phyloP scores from a whole-genome alignment of 768 basidiomycete genomes.

The Pleurotus platypus region DNA sequence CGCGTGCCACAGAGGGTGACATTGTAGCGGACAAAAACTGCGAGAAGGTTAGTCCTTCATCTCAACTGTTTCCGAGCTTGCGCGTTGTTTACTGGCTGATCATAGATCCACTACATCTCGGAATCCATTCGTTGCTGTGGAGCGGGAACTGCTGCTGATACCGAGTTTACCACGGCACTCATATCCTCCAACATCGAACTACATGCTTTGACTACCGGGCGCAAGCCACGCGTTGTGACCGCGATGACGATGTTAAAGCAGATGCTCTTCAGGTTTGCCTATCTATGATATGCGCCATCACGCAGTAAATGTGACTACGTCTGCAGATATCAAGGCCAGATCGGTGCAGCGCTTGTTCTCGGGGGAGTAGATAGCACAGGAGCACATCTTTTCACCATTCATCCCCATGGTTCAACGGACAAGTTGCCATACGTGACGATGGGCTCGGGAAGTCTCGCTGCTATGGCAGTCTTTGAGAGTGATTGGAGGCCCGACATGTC shows the following conservation, averaged over 20 bases:
- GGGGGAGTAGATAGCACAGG: constrained; percentile 96
- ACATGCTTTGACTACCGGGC: constrained; percentile 84
- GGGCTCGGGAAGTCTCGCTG: constrained; percentile 94
- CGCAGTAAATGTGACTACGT: background rate
- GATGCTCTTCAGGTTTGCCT: constrained; percentile 78
- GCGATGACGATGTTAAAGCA: constrained; percentile 99
- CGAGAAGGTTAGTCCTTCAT: constrained; percentile 73
- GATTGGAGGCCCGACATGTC: constrained; percentile 80
- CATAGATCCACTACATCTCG: constrained; percentile 93
- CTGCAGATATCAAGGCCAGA: constrained; percentile 82
- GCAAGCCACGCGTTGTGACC: constrained; percentile 91
- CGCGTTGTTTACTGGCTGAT: too few relatives aligned
- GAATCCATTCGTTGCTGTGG: constrained; percentile 97
- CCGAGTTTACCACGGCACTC: constrained; percentile 90
- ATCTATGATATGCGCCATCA: constrained; percentile 9
- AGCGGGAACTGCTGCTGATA: constrained; percentile 98
- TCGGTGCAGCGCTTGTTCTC: constrained; percentile 94
- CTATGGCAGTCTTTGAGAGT: constrained; percentile 97
- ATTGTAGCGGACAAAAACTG: constrained; percentile 99
- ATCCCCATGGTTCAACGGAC: constrained; percentile 96
- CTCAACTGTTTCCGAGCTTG: background rate
- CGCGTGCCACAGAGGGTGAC: constrained; percentile 88
- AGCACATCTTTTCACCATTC: constrained; percentile 92
- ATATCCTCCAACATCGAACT: constrained; percentile 97
- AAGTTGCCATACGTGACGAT: constrained; percentile 98